Percentiles rank a stretch among this genome's conserved stretches.
phyloP scores from a whole-genome alignment of 805 yeast genomes.

The Jamesozyma piceae region DNA sequence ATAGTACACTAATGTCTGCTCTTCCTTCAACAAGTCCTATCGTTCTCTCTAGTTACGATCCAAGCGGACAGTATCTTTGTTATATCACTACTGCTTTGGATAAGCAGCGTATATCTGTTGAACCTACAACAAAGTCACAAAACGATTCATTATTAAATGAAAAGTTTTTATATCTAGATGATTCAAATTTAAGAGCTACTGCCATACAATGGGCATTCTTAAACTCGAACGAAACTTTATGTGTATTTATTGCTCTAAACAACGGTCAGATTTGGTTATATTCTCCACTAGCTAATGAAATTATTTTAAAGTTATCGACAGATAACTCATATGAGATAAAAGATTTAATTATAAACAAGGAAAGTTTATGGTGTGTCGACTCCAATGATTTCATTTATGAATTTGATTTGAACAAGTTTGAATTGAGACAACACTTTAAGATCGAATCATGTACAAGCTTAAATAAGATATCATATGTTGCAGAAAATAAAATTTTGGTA shows the following conservation, averaged over 20 bases:
- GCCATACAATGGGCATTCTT: constrained; percentile 20
- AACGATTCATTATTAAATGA: constrained; percentile 31
- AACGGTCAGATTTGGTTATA: constrained; percentile 57
- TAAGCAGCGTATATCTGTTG: constrained; percentile 58
- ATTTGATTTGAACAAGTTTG: constrained; percentile 47
- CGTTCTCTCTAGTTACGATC: constrained; percentile 45
- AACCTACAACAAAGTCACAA: constrained; percentile 33
- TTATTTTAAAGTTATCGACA: constrained; percentile 43
- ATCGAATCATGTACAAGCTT: constrained; percentile 27
- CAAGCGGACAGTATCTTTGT: constrained; percentile 52
- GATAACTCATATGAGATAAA: constrained; percentile 40
- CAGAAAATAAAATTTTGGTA: constrained; percentile 35
- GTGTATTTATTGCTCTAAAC: constrained; percentile 54
- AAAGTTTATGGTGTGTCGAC: constrained; percentile 53
- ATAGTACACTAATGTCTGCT: constrained; percentile 14
- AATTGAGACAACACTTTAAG: constrained; percentile 35
- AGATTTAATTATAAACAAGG: constrained; percentile 34
- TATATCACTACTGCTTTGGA: constrained; percentile 60
- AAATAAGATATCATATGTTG: constrained; percentile 22
- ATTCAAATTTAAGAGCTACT: constrained; percentile 15
- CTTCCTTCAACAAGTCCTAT: constrained; percentile 7
- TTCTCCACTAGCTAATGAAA: constrained; percentile 55
- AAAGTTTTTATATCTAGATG: constrained; percentile 20
- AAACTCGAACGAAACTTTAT: constrained; percentile 33
- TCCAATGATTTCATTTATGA: constrained; percentile 47